Conservation (phyloP, 805 yeast species). For the Hanseniaspora valbyensis region DNA sequence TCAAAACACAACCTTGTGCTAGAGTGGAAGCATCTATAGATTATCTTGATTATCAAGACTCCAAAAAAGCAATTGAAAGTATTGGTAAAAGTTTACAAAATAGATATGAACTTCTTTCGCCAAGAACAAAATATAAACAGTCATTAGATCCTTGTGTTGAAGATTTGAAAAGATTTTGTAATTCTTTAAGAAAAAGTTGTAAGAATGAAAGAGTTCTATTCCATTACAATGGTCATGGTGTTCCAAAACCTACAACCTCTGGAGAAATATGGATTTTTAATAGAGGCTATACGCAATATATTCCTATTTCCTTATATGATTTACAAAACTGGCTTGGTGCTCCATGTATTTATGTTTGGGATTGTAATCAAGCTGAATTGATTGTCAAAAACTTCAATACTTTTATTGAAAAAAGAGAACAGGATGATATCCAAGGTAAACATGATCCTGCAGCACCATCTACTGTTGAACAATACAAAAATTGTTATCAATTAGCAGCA, state of each 20-base stretch:
- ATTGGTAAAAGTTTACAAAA: constrained; percentile 80
- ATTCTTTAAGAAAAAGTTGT: constrained; percentile 76
- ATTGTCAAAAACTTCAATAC: constrained; percentile 80
- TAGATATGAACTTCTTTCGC: constrained; percentile 80
- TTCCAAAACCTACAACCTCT: constrained; percentile 88
- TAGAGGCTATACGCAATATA: constrained; percentile 92
- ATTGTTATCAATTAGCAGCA: constrained; percentile 88
- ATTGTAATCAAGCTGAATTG: constrained; percentile 89
- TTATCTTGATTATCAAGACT: constrained; percentile 68
- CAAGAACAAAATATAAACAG: constrained; percentile 82
- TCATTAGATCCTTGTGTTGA: constrained; percentile 91
- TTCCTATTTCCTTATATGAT: constrained; percentile 91
- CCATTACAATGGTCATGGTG: constrained; percentile 97
- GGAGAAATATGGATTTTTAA: constrained; percentile 99
- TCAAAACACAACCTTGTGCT: constrained; percentile 88
- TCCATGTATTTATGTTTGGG: constrained; percentile 89
- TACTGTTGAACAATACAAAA: constrained; percentile 47
- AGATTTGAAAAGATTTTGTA: constrained; percentile 84
- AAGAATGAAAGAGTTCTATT: constrained; percentile 87
- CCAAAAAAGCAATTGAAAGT: constrained; percentile 81
- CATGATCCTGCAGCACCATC: constrained; percentile 36
- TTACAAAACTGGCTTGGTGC: constrained; percentile 96
- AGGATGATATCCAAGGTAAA: constrained; percentile 60
- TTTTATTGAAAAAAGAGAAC: constrained; percentile 80
- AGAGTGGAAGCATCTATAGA: constrained; percentile 88